phyloP scores from a whole-genome alignment of 2,329 filamentous ascomycete species.

The Fusarium mundagurra region DNA sequence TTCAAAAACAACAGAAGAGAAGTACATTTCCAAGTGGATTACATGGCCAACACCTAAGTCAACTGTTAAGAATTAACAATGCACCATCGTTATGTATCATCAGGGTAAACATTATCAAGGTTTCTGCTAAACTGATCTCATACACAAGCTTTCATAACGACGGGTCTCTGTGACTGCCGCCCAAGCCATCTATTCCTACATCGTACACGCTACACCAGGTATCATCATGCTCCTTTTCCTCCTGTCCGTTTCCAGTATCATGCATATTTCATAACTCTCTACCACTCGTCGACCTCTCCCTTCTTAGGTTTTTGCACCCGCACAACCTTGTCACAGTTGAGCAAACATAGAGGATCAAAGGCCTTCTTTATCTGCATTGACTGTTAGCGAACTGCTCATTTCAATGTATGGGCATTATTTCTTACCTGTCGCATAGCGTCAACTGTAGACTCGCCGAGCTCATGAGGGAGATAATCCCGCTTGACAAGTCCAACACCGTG shows the following conservation, averaged over 20 bases:
- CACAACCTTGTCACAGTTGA: constrained; percentile 76
- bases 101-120: neutral
- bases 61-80: neutral
- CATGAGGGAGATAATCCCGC: constrained; percentile 82
- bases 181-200: constrained; percentile 24
- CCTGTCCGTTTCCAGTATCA: neutral
- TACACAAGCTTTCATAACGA: constrained; percentile 11
- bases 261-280: constrained; percentile 6
- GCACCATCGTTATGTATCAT: neutral
- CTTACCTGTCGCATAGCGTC: constrained; percentile 82
- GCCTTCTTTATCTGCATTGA: constrained; percentile 76
- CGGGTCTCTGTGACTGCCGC: neutral
- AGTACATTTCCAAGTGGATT: neutral
- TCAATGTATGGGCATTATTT: constrained; percentile 22
- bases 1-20: neutral
- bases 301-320: constrained; percentile 62
- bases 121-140: constrained; percentile 2
- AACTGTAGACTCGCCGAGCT: constrained; percentile 78
- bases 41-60: too few species aligned
- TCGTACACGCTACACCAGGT: constrained; percentile 33
- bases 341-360: constrained; percentile 77
- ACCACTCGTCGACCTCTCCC: constrained; percentile 59
- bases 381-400: neutral
- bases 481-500: constrained; percentile 88
- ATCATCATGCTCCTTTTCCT: constrained; percentile 3